Evolutionary conservation across 495 filamentous ascomycete genomes (phyloP), one percentile per base, ranked within the genome.

Genomic region (Thermochaetoides thermophila): DNA sequence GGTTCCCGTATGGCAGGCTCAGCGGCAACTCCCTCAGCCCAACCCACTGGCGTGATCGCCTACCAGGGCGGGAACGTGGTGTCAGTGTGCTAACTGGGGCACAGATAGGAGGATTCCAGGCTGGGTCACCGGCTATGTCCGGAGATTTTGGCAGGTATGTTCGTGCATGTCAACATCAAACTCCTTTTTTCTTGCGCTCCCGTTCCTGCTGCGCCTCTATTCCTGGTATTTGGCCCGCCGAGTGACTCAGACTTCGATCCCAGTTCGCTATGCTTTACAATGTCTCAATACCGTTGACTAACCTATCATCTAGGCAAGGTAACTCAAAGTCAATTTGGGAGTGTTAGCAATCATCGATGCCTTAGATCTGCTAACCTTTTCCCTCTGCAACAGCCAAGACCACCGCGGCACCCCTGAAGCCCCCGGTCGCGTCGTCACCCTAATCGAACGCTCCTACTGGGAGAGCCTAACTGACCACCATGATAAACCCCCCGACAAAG

Each of bases 81-180:
- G n/a, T n/a, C n/a, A n/a, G n/a, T n/a, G n/a, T n/a, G n/a, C n/a
- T n/a, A n/a, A n/a, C n/a, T n/a, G n/a, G 27, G 17, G 15, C 20
- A 39, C 27, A 94, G 87, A 95, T 44, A 71, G 71, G 42, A 68
- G 85, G 32, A 63, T 95, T 8, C 84, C 89, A 1, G 89, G 89
- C 5, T 96, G 84, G 63, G 84, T 97, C 27, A 76, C 73, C 41
- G 84, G 85, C 44, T 99, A 95, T 54, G 89, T 96, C 26, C 78
- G 89, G 31, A 69, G 89, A 16, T 99, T 99, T 55, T 99, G 89
- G 89, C 89, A 99, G 79, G 89, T 87, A 55, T 24, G 45, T 56
- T 32, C 26, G 25, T 31, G 17, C 21, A 27, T 31, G 23, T 29
- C 7, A n/a, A n/a, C n/a, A n/a, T n/a, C n/a, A n/a, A n/a, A 10